phyloP scores from a whole-genome alignment of 2,329 filamentous ascomycete species.

The Lojkania enalia region DNA sequence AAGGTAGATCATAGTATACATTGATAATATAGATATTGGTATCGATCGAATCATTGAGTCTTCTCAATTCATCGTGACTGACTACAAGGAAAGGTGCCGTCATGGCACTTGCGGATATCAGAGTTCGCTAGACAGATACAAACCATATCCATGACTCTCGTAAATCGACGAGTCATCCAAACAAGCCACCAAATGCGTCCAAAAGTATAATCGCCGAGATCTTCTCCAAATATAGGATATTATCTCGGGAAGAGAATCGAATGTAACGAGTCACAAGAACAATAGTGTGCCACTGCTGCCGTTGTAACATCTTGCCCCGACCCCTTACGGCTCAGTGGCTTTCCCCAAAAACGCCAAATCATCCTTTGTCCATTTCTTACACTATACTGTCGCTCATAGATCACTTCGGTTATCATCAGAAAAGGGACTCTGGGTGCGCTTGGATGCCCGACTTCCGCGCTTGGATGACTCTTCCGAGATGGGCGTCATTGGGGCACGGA shows the following conservation, averaged over 20 bases:
- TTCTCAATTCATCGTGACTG: background rate
- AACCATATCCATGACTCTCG: background rate
- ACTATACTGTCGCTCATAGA: constrained; percentile 14
- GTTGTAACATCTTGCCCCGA: constrained; percentile 13
- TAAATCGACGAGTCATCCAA: no score
- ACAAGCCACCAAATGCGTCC: background rate
- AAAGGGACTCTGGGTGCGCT: constrained; percentile 40
- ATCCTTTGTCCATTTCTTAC: background rate
- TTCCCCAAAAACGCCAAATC: constrained; percentile 9
- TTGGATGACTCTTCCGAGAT: constrained; percentile 52
- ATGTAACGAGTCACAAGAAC: constrained; percentile 18
- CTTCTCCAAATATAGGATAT: no score
- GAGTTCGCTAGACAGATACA: background rate
- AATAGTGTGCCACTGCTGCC: constrained; percentile 6
- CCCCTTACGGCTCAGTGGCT: constrained; percentile 11
- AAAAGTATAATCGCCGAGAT: background rate
- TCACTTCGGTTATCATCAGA: constrained; percentile 38
- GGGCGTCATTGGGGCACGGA: constrained; percentile 45
- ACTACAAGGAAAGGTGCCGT: background rate
- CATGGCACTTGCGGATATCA: background rate
- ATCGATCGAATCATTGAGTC: no score
- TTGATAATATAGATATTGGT: no score
- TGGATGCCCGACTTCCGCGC: constrained; percentile 41
- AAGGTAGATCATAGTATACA: no score
- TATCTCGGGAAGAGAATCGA: constrained; percentile 9